phyloP scores from a whole-genome alignment of 176 grass and related monocot species.

The Oropetium thomaeum region DNA sequence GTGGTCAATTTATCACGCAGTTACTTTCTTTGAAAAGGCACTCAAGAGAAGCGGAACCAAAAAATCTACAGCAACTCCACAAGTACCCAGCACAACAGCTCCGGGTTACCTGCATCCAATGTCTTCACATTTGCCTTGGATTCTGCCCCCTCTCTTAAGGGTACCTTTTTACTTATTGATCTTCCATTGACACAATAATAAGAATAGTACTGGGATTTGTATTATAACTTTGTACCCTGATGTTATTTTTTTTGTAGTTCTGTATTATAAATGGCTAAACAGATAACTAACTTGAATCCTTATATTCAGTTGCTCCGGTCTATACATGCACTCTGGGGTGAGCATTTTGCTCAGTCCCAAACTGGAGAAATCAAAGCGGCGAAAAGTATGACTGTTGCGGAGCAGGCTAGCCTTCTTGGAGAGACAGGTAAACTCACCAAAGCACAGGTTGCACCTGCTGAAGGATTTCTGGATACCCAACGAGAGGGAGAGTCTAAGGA shows the following conservation, averaged over 20 bases:
- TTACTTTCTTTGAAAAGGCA: conserved; percentile 95
- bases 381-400: conserved; percentile 74
- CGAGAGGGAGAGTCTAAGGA: conserved; percentile 86
- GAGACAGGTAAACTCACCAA: conserved; percentile 73
- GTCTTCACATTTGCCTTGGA: conserved; percentile 91
- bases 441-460: conserved; percentile 55
- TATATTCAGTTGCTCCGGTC: conserved; percentile 69
- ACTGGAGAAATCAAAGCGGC: conserved; percentile 72
- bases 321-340: conserved; percentile 80
- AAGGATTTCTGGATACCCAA: conserved; percentile 63
- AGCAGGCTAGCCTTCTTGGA: conserved; percentile 86
- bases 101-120: conserved; percentile 74
- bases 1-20: conserved; percentile 93
- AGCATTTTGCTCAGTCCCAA: conserved; percentile 61
- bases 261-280: conserved; percentile 16
- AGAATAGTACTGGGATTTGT: not conserved
- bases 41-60: conserved; percentile 86
- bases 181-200: conserved; percentile 5
- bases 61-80: conserved; percentile 54
- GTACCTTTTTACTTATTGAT: conserved; percentile 43
- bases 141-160: conserved; percentile 86
- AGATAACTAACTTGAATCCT: conserved; percentile 13
- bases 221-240: not conserved
- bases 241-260: conserved; percentile 7
- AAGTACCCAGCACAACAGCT: conserved; percentile 29